Percentiles rank a stretch among this genome's conserved stretches.
Evolutionary conservation across 208 protist species (phyloP).

Genomic region (Acanthamoeba lenticulata): DNA sequence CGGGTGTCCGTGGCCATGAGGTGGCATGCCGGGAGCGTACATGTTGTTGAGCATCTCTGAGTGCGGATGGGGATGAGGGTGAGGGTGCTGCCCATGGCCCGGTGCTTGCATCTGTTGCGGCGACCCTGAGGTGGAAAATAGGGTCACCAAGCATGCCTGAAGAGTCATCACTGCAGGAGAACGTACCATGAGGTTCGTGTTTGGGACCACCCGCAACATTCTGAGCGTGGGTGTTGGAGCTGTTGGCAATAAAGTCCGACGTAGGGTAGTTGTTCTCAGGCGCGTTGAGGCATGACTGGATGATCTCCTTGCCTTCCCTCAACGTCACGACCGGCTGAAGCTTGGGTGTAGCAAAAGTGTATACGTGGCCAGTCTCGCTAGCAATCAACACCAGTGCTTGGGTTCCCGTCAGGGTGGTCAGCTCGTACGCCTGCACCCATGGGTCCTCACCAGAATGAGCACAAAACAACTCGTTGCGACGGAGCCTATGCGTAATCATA

Average conservation of each 20-base stretch:
- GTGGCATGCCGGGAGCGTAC: background rate
- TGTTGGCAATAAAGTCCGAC: conserved; percentile 54
- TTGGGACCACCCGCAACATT: background rate
- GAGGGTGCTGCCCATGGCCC: background rate
- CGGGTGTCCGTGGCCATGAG: background rate
- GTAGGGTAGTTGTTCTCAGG: conserved; percentile 78
- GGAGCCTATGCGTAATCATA: conserved; percentile 8
- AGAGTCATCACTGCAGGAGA: too few species aligned
- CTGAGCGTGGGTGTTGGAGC: background rate
- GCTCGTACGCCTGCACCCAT: conserved; percentile 89
- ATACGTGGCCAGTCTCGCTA: conserved; percentile 90
- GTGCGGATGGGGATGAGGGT: background rate
- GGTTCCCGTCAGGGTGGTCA: conserved; percentile 88
- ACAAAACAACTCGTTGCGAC: background rate
- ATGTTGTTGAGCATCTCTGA: conserved; percentile 8
- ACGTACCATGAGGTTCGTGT: conserved; percentile 12
- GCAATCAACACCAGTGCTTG: conserved; percentile 89
- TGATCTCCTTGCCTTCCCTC: conserved; percentile 87
- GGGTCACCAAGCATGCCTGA: background rate
- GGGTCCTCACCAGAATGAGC: background rate
- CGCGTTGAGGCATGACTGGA: conserved; percentile 89
- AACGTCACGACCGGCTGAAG: conserved; percentile 88
- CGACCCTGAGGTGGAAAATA: background rate
- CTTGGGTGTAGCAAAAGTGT: conserved; percentile 91
- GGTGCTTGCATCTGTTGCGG: background rate